Base-by-base conservation (phyloP, 1,284 basidiomycete species). In the Boletus semigastroideus region DNA sequence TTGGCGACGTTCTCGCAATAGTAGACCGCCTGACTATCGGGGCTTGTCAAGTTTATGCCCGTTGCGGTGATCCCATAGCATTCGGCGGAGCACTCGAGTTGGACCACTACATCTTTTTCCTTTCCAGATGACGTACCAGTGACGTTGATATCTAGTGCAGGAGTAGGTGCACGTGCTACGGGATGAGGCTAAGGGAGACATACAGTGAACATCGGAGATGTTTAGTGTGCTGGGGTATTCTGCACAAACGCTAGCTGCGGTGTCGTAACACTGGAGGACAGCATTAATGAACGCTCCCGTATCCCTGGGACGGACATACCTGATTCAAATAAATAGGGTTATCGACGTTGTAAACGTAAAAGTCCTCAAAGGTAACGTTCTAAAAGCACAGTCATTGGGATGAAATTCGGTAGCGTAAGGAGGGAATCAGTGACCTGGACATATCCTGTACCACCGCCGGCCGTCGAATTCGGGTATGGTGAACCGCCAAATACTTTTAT, bases 401-500 rank as follows among this genome's bases (percentile, higher is more conserved):
- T 36, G 13, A 41, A 7, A 38, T 16, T 2, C 14, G 25, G 34
- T 3, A 42, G 27, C 16, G 41, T 4, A n/a, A 17, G 6, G 30
- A 12, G 12, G n/a, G 7, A 1, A 31, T 7, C n/a, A n/a, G n/a
- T 30, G 20, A 56, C 62, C 52, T 51, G 59, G 41, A 74, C 70
- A 45, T 70, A 70, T 19, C 73, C 72, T 3, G 48, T 59, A 17
- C 72, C 72, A 30, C 72, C 71, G 36, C 73, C 73, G 14, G 65
- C 52, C 2, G 46, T 56, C 28, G 57, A 64, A 33, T 58, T 46
- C 4, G 53, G 37, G 38, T 65, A 36, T 0, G 54, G 54, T 17
- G 62, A 63, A 9, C 68, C 70, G 0, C 56, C 59, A 57, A 73
- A 80, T 3, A 75, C 73, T 62, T 81, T 80, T 69, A 80, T 80